Percentiles rank a stretch among this genome's conserved stretches.
Evolutionary conservation across 148 eudicot genomes (phyloP).

Genomic region (Amaranthus hypochondriacus): DNA sequence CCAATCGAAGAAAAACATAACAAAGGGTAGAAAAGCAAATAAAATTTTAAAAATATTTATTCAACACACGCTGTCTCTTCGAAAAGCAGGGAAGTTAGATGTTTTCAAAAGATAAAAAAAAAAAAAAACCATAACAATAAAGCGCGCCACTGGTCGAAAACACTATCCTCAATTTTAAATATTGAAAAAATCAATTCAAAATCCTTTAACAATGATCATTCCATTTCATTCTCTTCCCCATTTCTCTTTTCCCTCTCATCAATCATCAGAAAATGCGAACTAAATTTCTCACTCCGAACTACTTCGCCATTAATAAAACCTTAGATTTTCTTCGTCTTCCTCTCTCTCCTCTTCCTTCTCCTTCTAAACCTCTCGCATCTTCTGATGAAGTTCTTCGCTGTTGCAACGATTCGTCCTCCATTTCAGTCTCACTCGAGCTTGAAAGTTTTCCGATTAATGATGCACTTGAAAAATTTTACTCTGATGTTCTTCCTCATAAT

Average conservation of each 20-base stretch:
- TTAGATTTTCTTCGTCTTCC: conserved; percentile 59
- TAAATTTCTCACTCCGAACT: conserved; percentile 43
- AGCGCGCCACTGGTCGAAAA: conserved; percentile 21
- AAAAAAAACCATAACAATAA: background rate
- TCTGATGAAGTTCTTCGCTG: conserved; percentile 26
- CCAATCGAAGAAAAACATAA: too few relatives aligned
- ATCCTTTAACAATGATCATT: background rate
- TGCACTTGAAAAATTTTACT: conserved; percentile 59
- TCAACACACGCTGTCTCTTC: too few relatives aligned
- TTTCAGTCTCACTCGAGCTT: conserved; percentile 26
- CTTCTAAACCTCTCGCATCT: conserved; percentile 7
- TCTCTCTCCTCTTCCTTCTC: conserved; percentile 33
- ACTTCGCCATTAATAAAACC: conserved; percentile 39
- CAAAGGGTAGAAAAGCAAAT: too few relatives aligned
- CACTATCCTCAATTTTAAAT: background rate
- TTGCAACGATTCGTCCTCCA: conserved; percentile 29
- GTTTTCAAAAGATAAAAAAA: background rate
- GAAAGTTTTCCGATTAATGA: conserved; percentile 36
- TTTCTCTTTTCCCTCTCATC: background rate
- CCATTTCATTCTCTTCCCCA: background rate
- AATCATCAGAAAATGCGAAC: conserved; percentile 47
- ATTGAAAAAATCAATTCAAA: conserved; percentile 8
- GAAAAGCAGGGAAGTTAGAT: too few relatives aligned
- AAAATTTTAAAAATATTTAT: too few relatives aligned
- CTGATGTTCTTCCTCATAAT: conserved; percentile 54